A percentile compares a stretch with the other conserved stretches of the same genome.
These are phyloP conservation scores for Phaseolus coccineus DNA, from an alignment of 331 rosid genomes.

Conservation along the genomic window DNA sequence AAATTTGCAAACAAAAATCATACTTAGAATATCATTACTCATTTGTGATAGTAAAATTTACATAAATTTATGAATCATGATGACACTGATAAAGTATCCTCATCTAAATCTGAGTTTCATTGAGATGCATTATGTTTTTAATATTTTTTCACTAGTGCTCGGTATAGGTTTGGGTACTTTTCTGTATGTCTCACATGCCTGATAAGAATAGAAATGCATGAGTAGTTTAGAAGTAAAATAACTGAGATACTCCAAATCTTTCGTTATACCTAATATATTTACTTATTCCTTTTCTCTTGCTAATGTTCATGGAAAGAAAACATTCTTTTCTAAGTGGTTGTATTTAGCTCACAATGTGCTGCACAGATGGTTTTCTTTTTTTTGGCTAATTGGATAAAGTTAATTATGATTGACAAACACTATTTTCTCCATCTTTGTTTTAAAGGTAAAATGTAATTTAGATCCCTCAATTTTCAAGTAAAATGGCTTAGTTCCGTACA, in stretches of 20 bases:
- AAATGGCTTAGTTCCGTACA: not conserved
- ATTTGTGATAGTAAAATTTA: not conserved
- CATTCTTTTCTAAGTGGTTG: constrained; percentile 21
- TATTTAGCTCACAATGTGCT: constrained; percentile 11
- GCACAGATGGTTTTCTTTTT: constrained; percentile 21
- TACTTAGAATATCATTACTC: constrained; percentile 5
- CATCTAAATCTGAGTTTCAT: constrained; percentile 18
- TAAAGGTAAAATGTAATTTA: not conserved
- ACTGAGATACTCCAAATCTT: constrained; percentile 4
- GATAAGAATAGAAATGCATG: not conserved
- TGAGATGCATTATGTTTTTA: not conserved
- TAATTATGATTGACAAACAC: constrained; percentile 30
- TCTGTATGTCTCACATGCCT: constrained; percentile 12
- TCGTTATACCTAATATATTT: not conserved
- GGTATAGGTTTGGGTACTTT: constrained; percentile 3
- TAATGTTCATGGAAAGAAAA: constrained; percentile 24
- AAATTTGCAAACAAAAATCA: constrained; percentile 16
- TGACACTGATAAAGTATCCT: constrained; percentile 21
- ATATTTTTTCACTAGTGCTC: constrained; percentile 13
- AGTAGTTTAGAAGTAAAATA: constrained; percentile 27
- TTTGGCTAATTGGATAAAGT: constrained; percentile 2
- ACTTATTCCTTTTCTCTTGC: constrained; percentile 13
- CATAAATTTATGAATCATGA: not conserved
- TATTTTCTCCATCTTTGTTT: not conserved
- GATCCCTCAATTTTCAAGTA: not conserved